These are phyloP conservation scores for Pythium myriotylum DNA, from an alignment of 352 stramenopile genomes.

Conservation along the genomic window DNA sequence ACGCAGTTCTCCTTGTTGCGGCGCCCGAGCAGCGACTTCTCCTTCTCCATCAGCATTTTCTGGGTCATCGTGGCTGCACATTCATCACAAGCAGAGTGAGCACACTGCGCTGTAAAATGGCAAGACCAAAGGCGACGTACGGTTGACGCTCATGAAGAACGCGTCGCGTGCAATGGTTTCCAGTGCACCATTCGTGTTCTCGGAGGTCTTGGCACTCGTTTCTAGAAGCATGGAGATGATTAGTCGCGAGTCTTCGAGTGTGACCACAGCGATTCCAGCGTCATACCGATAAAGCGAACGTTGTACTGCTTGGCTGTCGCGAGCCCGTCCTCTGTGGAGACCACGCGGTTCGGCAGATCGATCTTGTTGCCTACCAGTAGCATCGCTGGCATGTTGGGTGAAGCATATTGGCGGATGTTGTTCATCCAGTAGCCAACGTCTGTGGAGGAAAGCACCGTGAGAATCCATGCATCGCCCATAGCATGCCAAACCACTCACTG, in stretches of 20 bases:
- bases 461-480: too few relatives aligned
- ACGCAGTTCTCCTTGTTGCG: slow-evolving; percentile 84
- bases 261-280: too few relatives aligned
- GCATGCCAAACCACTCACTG: slow-evolving; percentile 69
- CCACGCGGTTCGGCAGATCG: slow-evolving; percentile 85
- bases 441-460: slow-evolving; percentile 24
- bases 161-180: slow-evolving; percentile 87
- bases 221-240: slow-evolving; percentile 40
- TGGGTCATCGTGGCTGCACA: slow-evolving; percentile 78
- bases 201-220: slow-evolving; percentile 88
- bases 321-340: slow-evolving; percentile 78
- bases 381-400: slow-evolving; percentile 75
- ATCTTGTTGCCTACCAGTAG: slow-evolving; percentile 93
- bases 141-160: slow-evolving; percentile 86
- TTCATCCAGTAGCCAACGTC: slow-evolving; percentile 96
- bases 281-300: slow-evolving; percentile 86
- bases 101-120: background rate
- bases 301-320: slow-evolving; percentile 82
- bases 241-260: too few relatives aligned
- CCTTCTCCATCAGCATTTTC: slow-evolving; percentile 78
- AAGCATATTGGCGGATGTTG: slow-evolving; percentile 92
- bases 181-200: slow-evolving; percentile 85
- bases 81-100: background rate
- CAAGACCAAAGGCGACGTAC: slow-evolving; percentile 50
- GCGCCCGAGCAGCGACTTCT: slow-evolving; percentile 69